Base-by-base conservation (phyloP, 1,139 yeast genomes). In the Blastobotrys indianensis region DNA sequence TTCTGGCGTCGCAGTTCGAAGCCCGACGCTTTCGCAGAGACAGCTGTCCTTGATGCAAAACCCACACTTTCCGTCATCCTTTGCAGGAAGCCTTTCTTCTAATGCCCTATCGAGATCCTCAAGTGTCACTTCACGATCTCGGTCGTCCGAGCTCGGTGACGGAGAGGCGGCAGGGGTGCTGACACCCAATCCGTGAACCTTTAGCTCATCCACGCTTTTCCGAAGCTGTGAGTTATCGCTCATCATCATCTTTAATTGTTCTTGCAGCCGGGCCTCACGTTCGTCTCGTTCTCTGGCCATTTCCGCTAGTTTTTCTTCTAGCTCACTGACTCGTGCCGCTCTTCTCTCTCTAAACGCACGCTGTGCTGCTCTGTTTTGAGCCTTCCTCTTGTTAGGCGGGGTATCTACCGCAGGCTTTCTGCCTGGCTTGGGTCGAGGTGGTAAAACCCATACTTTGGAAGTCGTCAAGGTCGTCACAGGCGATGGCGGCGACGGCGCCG, bases 341-440 rank as follows among this genome's bases (percentile, higher is more conserved):
- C 94, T 66, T 56, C 94, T 69, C 64, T 86, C 87, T 51, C 95
- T 67, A 66, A 88, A 90, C 0, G 97, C 97, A 47, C 97, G 67
- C 67, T 88, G 97, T 2, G 97, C 97, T 23, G 95, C 96, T 50
- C 97, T 73, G 62, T 90, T 90, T 66, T 90, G 97, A 0, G 95
- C 95, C 65, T 88, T 87, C 48, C 96, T 70, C 60, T 85, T 85
- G 32, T 60, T 58, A 1, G 68, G 67, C 2, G 72, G 71, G 1
- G 69, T 54, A 53, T 78, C 85, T 3, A 77, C 79, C 50, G 88
- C 76, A 10, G 95, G 95, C 64, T 86, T 86, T 50, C 95, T 70
- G 9, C 95, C 96, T 0, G 95, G 95, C 62, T 85, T 86, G 4
- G 94, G 94, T 49, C 95, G 69, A 9, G 95, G 95, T 2, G 96